Percentiles rank a stretch among this genome's conserved stretches.
These are phyloP conservation scores for Schoenoplectus tabernaemontani DNA, from an alignment of 202 grass and related monocot genomes.

Conservation along the genomic window DNA sequence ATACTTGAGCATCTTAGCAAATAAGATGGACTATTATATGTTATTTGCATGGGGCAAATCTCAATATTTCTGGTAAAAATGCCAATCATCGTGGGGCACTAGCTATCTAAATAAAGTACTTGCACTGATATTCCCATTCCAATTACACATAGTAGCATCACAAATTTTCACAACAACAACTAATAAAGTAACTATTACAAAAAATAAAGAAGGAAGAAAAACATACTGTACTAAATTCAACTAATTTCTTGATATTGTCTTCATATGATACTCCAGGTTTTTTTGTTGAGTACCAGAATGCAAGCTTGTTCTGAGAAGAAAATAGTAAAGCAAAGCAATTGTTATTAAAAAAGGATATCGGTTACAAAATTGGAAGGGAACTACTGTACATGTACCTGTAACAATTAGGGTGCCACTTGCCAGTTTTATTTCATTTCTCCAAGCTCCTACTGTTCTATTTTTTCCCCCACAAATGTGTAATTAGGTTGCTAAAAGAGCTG, in stretches of 20 bases:
- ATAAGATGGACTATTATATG: background rate
- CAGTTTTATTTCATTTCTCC: background rate
- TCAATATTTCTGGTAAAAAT: background rate
- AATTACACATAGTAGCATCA: background rate
- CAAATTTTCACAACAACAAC: background rate
- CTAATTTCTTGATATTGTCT: slow-evolving; percentile 92
- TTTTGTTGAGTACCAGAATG: slow-evolving; percentile 80
- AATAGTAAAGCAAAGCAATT: background rate
- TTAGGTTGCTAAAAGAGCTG: background rate
- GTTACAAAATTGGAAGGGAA: background rate
- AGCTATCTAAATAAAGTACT: background rate
- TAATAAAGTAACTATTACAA: background rate
- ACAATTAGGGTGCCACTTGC: background rate
- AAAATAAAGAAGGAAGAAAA: background rate
- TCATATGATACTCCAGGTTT: slow-evolving; percentile 77
- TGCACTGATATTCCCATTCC: background rate
- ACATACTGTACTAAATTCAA: slow-evolving; percentile 82
- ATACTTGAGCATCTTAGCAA: background rate
- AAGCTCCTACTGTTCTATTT: background rate
- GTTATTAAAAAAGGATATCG: background rate
- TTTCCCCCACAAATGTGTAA: background rate
- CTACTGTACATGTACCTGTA: background rate
- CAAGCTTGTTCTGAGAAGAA: slow-evolving; percentile 60
- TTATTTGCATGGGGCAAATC: background rate
- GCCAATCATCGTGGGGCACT: background rate